Conservation (phyloP, 768 basidiomycete genomes). For the Cystobasidium ongulense region DNA sequence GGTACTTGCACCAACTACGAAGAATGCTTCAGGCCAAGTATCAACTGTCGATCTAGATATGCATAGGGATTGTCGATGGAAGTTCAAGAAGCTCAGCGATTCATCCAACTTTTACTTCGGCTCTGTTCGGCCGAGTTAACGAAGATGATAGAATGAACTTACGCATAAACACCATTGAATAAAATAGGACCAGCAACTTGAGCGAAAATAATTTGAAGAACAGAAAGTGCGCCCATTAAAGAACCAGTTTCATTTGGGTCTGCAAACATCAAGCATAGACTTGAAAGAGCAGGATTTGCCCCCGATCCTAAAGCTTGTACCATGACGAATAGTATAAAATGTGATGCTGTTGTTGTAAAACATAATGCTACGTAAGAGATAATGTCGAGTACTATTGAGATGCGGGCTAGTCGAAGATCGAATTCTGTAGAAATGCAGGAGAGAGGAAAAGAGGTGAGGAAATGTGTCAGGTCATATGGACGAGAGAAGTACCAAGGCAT, state of each 20-base stretch:
- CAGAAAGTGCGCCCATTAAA: constrained; percentile 36
- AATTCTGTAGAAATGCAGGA: constrained; percentile 33
- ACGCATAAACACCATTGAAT: constrained; percentile 24
- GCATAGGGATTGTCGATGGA: too few relatives aligned
- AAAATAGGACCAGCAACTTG: constrained; percentile 39
- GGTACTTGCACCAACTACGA: neutral
- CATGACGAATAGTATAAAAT: constrained; percentile 35
- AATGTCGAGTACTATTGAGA: constrained; percentile 35
- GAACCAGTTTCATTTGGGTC: constrained; percentile 37
- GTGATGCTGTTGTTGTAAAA: constrained; percentile 24
- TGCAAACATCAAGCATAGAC: constrained; percentile 39
- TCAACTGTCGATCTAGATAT: constrained; percentile 15
- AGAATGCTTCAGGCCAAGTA: constrained; percentile 19
- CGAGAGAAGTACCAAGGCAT: neutral
- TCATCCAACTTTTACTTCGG: neutral
- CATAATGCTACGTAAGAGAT: constrained; percentile 33
- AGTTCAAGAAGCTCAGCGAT: neutral
- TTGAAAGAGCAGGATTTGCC: constrained; percentile 36
- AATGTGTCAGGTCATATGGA: neutral
- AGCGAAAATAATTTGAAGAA: constrained; percentile 33
- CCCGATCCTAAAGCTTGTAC: constrained; percentile 36
- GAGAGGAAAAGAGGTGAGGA: too few relatives aligned
- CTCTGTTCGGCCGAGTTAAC: too few relatives aligned
- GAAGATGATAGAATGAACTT: neutral
- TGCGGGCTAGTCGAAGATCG: constrained; percentile 39